Base-by-base conservation (phyloP, 345 rosid genomes). In the Orychophragmus violaceus region DNA sequence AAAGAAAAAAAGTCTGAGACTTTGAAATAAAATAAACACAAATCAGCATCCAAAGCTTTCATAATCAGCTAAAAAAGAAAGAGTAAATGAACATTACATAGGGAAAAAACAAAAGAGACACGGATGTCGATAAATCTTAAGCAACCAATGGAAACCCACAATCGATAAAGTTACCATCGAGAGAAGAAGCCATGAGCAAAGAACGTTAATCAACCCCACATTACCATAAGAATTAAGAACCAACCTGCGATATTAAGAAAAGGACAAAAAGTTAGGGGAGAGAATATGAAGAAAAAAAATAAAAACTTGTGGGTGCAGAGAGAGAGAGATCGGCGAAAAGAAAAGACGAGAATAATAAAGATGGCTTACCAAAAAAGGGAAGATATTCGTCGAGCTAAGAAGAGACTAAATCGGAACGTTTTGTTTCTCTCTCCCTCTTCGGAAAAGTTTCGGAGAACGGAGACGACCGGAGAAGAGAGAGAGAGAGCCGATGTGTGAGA, bases 101-200 rank as follows among this genome's bases (percentile, higher is more conserved):
- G 44, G 42, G 59, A 48, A 37, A 35, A 62, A 44, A 16, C 13
- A 35, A 53, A 54, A 46, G 11, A 27, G 29, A 29, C 76, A 72
- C 71, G 32, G 8, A 65, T 50, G 16, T 72, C 71, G 76, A 72
- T 64, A 65, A 72, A 72, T 72, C 60, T 64, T 49, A 57, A 65
- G 55, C 60, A 65, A 65, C 66, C 23, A 39, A 58, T 35, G 64
- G 64, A 56, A 70, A 70, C 42, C 65, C 66, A 68, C 57, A 59
- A 69, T 30, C 50, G 2, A 32, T n/a, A 35, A 71, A 63, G 48
- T 16, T 30, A 72, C 76, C 76, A 50, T 65, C 46, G 1, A 5
- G 66, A 49, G 76, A 65, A 65, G 76, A 72, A 72, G 58, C 76
- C 76, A 72, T 72, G 54, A 41, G 24, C 9, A 5, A 71, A 19